Base-by-base conservation (phyloP, 2,329 filamentous ascomycete species). In the Sporothrix dimorphospora region DNA sequence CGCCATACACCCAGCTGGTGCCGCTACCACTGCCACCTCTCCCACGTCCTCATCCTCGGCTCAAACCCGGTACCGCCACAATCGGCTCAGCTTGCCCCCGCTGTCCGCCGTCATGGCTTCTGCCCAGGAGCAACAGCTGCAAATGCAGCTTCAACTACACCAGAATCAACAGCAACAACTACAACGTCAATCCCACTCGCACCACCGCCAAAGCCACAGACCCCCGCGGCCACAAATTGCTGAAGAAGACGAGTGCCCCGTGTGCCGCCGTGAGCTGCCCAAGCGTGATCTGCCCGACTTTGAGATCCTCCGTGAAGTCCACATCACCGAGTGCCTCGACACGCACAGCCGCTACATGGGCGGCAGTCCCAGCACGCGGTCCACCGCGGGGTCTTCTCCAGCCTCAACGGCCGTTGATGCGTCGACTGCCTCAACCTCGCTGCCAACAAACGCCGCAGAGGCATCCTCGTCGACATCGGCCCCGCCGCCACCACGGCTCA, bases 241-340 rank as follows among this genome's bases (percentile, higher is more conserved):
- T 6, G 92, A 94, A 78, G 92, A 94, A 78, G 92, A 94, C 78
- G 91, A 93, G 77, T 95, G 92, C 74, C 92, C 92, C 0, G 87
- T 94, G 59, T 95, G 92, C 76, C 91, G 92, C 77, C 81, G 84
- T 49, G 91, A 94, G 80, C 84, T 94, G 3, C 91, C 92, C 0
- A 86, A 88, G 1, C 83, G 84, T 21, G 79, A 79, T 4, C 82
- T 90, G 1, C 79, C 84, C 1, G 84, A 89, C 73, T 88, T 82
- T 71, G 88, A 90, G 76, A 75, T 79, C 3, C 81, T 87, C 14
- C 85, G 89, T 42, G 88, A 89, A 76, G 79, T 82, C 40, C 89
- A 91, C 76, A 89, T 91, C 72, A 84, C 82, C 40, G 78, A 80
- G 8, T 91, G 89, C 77, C 89, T 91, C 73, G 81, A 81, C 45